Base-by-base conservation (phyloP, 331 rosid genomes). In the Pyracantha coccinea region DNA sequence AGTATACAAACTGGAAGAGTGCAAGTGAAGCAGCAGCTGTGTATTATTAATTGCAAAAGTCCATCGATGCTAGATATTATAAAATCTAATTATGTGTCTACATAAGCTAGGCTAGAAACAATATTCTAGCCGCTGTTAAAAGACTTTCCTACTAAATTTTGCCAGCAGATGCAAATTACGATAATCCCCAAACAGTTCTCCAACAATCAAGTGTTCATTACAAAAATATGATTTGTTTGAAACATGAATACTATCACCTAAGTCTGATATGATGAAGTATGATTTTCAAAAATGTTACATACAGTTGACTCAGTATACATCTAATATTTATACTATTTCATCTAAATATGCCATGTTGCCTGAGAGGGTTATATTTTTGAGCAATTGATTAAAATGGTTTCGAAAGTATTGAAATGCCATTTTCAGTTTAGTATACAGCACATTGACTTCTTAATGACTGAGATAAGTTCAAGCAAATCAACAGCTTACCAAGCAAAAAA, bases 401-500 rank as follows among this genome's bases (percentile, higher is more conserved):
- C n/a, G 23, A 62, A 62, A 28, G 19, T 28, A 62, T 16, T 62
- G 67, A 11, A 38, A 4, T 29, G 15, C 14, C 73, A 45, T 24
- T 44, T 50, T 33, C 57, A 59, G 41, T 23, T 38, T 32, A 47
- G 55, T 12, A 38, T 73, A 12, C 5, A 2, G 12, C 32, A 38
- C 19, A 66, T n/a, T 59, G 8, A 66, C 35, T 24, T 2, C 47
- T 44, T 11, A 29, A 45, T 8, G 27, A 68, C 24, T 28, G 74
- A 66, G 72, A 77, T 71, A 72, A 66, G 64, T 77, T 71, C 66
- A 84, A 75, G 78, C 47, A 79, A 80, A 73, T 33, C 28, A 72
- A 84, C 71, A 68, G 79, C 93, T 85, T 87, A 93, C 98, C 94
- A 59, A 89, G 78, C 38, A 93, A 79, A 81, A 91, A 91, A 67